Evolutionary conservation across 345 rosid species (phyloP).

Genomic region (Carallia brachiata): DNA sequence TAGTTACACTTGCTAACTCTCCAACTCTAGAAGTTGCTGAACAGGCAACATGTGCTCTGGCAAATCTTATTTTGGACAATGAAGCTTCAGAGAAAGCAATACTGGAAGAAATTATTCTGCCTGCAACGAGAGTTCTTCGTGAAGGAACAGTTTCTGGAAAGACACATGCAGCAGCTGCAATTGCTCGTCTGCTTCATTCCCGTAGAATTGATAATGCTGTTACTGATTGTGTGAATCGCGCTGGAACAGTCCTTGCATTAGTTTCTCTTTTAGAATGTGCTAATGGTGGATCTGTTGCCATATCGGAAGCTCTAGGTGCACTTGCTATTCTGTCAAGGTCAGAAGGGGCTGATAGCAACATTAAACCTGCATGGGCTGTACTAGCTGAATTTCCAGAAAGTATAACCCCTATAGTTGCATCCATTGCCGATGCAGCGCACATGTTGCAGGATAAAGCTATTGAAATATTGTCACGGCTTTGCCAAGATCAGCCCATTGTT

Average conservation of each 20-base stretch:
- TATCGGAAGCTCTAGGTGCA: conserved; percentile 85
- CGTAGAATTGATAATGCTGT: conserved; percentile 60
- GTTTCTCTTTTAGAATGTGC: conserved; percentile 89
- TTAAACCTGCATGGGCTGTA: conserved; percentile 94
- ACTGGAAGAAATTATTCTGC: conserved; percentile 79
- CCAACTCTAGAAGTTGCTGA: conserved; percentile 80
- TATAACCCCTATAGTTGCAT: conserved; percentile 76
- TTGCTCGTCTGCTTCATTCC: conserved; percentile 78
- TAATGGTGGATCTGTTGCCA: conserved; percentile 58
- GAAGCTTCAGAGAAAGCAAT: conserved; percentile 74
- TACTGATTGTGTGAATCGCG: conserved; percentile 83
- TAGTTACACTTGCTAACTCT: conserved; percentile 73
- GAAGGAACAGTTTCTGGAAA: conserved; percentile 90
- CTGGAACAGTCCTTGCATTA: conserved; percentile 91
- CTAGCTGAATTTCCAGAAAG: conserved; percentile 75
- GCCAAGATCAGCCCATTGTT: conserved; percentile 73
- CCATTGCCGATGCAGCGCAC: conserved; percentile 70
- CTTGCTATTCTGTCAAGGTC: conserved; percentile 89
- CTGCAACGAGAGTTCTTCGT: conserved; percentile 85
- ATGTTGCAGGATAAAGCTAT: conserved; percentile 92
- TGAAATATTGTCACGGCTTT: conserved; percentile 84
- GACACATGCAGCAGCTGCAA: conserved; percentile 97
- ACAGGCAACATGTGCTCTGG: conserved; percentile 90
- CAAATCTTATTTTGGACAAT: conserved; percentile 88
- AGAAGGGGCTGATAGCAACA: conserved; percentile 47